These are phyloP conservation scores for Boletus tylopilopsis DNA, from an alignment of 768 basidiomycete genomes.

Conservation along the genomic window DNA sequence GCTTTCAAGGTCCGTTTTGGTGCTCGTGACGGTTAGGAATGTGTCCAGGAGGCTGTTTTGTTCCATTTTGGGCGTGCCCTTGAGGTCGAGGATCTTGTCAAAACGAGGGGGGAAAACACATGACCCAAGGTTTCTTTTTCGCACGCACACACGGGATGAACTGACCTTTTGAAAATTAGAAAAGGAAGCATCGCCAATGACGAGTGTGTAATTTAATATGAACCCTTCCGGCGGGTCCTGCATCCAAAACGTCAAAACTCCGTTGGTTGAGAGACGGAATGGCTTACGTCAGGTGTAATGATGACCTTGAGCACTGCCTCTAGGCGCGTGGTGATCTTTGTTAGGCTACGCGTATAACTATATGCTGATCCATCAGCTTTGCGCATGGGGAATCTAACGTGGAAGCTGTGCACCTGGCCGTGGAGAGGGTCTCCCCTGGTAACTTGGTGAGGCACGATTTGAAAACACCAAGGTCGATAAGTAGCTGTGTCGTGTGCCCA, in stretches of 20 bases:
- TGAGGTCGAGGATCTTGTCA: constrained; percentile 88
- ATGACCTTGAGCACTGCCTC: constrained; percentile 96
- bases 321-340: constrained; percentile 73
- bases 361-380: constrained; percentile 13
- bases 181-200: constrained; percentile 93
- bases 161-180: constrained; percentile 96
- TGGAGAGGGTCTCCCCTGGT: constrained; percentile 65
- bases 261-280: neutral
- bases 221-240: constrained; percentile 93
- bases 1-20: constrained; percentile 80
- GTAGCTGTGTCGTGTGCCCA: constrained; percentile 45
- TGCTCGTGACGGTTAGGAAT: constrained; percentile 91
- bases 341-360: constrained; percentile 81
- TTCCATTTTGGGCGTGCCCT: constrained; percentile 81
- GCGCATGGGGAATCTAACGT: neutral
- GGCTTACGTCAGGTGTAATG: constrained; percentile 81
- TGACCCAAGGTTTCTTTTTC: constrained; percentile 3
- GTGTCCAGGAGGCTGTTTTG: constrained; percentile 90
- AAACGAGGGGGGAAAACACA: neutral
- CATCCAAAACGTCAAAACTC: neutral
- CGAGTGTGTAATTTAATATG: constrained; percentile 90
- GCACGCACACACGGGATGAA: neutral
- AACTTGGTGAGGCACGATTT: constrained; percentile 80
- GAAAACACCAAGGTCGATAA: constrained; percentile 87
- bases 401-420: constrained; percentile 45